Conservation (phyloP, 805 yeast species). For the Clavispora vitiphila region DNA sequence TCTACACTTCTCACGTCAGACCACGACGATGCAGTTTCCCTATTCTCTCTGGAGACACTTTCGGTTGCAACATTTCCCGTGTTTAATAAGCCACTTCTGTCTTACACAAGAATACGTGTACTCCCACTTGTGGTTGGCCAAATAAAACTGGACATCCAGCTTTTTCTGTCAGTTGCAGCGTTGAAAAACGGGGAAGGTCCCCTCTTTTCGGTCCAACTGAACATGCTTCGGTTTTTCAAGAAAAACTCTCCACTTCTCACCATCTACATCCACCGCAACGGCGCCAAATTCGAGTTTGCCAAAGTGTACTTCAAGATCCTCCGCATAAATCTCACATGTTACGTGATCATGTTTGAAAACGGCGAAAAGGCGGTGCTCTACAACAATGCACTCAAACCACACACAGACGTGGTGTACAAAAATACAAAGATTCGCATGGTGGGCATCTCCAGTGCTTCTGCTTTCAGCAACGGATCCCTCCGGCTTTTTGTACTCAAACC, state of each 20-base stretch:
- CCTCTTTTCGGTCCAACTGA: conserved; percentile 11
- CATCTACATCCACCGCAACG: conserved; percentile 12
- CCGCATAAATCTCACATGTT: conserved; percentile 25
- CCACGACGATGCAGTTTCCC: conserved; percentile 5
- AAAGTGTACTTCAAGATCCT: conserved; percentile 26
- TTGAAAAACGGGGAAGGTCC: conserved; percentile 8
- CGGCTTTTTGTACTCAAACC: conserved; percentile 18
- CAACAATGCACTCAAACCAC: conserved; percentile 27
- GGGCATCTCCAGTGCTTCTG: conserved; percentile 30
- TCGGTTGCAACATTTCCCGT: conserved; percentile 8
- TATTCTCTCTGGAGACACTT: conserved; percentile 12
- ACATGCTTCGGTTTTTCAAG: conserved; percentile 18
- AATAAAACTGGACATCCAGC: conserved; percentile 10
- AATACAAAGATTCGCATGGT: conserved; percentile 25
- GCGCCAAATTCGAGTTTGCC: conserved; percentile 20
- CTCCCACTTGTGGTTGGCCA: conserved; percentile 12
- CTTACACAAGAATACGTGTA: conserved; percentile 11
- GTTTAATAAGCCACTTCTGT: conserved; percentile 9
- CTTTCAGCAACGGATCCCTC: conserved; percentile 30
- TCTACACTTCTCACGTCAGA: conserved; percentile 6
- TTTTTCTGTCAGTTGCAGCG: conserved; percentile 8
- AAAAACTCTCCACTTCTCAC: conserved; percentile 27
- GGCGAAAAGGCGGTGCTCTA: conserved; percentile 18
- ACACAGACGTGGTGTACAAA: conserved; percentile 23
- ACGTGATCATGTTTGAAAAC: conserved; percentile 19